These are phyloP conservation scores for Coprinopsis sp. DNA, from an alignment of 768 basidiomycete genomes.

Conservation along the genomic window DNA sequence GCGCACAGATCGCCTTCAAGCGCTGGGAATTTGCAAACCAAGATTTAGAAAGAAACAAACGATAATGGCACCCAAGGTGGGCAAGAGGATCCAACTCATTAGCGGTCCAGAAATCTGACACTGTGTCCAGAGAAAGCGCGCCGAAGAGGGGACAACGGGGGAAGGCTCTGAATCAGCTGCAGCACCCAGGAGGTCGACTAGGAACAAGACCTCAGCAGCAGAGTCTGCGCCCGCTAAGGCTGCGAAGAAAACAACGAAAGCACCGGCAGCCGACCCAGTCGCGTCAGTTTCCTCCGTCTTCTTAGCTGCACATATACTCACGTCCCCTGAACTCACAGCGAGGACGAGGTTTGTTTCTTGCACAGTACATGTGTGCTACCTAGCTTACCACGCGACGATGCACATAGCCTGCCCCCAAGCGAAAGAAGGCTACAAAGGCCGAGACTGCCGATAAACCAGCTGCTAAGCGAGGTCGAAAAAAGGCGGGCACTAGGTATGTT, in stretches of 20 bases:
- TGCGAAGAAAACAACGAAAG: constrained; percentile 12
- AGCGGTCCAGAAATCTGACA: not conserved
- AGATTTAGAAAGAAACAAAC: too few relatives aligned
- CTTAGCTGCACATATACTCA: not conserved
- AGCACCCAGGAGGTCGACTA: constrained; percentile 42
- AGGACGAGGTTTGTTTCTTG: constrained; percentile 5
- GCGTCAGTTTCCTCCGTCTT: not conserved
- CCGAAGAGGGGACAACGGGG: constrained; percentile 31
- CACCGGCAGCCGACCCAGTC: constrained; percentile 8
- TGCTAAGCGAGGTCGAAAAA: constrained; percentile 21
- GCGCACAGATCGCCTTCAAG: too few relatives aligned
- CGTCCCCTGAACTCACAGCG: not conserved
- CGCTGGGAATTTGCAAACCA: too few relatives aligned
- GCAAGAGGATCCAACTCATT: too few relatives aligned
- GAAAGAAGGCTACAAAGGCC: constrained; percentile 3
- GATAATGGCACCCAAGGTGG: constrained; percentile 36
- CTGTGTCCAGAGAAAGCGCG: constrained; percentile 52
- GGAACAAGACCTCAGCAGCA: constrained; percentile 23
- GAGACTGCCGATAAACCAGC: constrained; percentile 1
- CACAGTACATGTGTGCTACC: not conserved
- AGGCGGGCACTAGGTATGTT: constrained; percentile 11
- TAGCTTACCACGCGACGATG: not conserved
- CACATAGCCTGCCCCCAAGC: constrained; percentile 4
- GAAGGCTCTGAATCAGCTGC: constrained; percentile 33
- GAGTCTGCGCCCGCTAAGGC: constrained; percentile 16